Evolutionary conservation across 2,329 filamentous ascomycete species (phyloP).

Genomic region (Fusarium drepaniforme): DNA sequence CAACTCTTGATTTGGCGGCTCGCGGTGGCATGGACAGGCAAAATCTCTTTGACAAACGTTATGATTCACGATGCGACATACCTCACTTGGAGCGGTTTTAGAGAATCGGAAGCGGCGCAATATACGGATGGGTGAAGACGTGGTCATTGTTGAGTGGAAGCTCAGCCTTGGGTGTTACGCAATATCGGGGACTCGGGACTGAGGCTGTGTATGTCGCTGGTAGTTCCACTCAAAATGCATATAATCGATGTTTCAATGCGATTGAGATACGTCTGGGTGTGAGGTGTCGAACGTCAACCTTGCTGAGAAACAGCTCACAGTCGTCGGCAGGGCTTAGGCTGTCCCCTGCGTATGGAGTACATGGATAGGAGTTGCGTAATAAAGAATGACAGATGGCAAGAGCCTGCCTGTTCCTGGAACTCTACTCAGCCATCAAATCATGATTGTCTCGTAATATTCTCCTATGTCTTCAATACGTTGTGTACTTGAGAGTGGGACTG

Average conservation of each 20-base stretch:
- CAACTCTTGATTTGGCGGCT: constrained; percentile 65
- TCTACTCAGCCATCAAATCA: neutral
- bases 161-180: neutral
- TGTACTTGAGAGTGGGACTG: neutral
- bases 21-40: constrained; percentile 3
- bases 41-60: constrained; percentile 25
- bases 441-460: neutral
- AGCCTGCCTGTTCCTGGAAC: neutral
- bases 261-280: neutral
- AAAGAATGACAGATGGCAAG: neutral
- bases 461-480: neutral
- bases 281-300: neutral
- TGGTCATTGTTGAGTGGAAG: neutral
- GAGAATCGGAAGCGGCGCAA: constrained; percentile 28
- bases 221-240: neutral
- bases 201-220: neutral
- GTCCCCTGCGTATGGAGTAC: neutral
- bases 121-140: constrained; percentile 26
- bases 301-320: neutral
- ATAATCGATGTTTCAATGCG: neutral
- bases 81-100: constrained; percentile 18
- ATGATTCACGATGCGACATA: constrained; percentile 42
- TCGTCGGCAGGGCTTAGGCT: neutral
- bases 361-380: neutral
- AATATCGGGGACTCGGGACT: neutral